Conservation (phyloP, 2,329 filamentous ascomycete genomes). For the Apiospora arundinis region DNA sequence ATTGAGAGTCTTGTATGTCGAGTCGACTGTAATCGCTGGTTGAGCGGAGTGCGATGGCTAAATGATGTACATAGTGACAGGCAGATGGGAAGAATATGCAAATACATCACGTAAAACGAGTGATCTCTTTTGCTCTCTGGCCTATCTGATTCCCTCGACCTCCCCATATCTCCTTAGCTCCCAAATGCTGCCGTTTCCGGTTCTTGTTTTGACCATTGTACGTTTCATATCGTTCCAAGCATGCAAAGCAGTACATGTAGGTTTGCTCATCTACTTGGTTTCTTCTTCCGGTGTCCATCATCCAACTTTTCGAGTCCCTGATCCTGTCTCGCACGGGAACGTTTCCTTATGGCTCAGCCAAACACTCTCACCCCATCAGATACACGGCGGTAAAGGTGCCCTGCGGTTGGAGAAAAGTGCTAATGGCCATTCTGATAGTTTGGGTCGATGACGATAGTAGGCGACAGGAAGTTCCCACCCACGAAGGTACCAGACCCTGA, state of each 20-base stretch:
- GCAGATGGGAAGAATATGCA: too few species aligned
- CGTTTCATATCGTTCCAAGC: too few species aligned
- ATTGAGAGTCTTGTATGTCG: neutral
- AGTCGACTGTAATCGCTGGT: neutral
- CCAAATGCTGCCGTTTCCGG: neutral
- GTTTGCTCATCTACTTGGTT: too few species aligned
- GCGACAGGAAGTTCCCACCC: constrained; percentile 15
- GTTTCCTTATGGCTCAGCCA: neutral
- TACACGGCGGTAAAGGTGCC: neutral
- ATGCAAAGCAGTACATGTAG: too few species aligned
- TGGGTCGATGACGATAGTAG: constrained; percentile 3
- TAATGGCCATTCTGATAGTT: neutral
- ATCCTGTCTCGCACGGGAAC: neutral
- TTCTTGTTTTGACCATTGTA: neutral
- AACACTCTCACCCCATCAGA: neutral
- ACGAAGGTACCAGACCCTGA: constrained; percentile 1
- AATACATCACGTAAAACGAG: too few species aligned
- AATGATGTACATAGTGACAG: too few species aligned
- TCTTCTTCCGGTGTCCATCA: neutral
- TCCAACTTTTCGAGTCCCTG: neutral
- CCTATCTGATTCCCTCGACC: neutral
- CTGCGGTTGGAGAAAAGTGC: neutral
- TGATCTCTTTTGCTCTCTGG: neutral
- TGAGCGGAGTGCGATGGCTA: neutral
- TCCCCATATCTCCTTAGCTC: too few species aligned